Evolutionary conservation across 768 basidiomycete genomes (phyloP), one percentile per base, ranked within the genome.

Genomic region (Leccinellum luteum): DNA sequence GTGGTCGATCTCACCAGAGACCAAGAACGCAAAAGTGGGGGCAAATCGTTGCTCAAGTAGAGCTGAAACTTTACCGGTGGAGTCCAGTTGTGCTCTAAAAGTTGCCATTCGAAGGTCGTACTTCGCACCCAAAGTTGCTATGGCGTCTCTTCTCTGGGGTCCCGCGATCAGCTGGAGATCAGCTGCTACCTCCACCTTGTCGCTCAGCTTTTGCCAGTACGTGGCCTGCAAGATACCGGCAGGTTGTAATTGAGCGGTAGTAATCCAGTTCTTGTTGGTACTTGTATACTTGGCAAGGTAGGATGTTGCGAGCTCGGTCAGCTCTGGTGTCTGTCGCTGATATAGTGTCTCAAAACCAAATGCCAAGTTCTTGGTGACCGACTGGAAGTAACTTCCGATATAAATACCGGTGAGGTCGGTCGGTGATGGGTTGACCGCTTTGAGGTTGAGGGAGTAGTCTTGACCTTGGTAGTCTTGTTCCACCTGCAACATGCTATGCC

Each of bases 1-100:
- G 82, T 99, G 97, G 73, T 99, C 97, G 64, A 99, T 94, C 80
- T 99, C 97, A 10, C 97, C 97, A 17, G 92, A 84, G 48, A 99
- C 86, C 65, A 95, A 73, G 81, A 99, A 97, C 14, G 93, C 86
- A 69, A 99, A 98, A 9, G 92, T 85, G 4, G 97, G 97, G 13
- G 92, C 92, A 72, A 98, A 94, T 54, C 94, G 85, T 75, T 98
- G 96, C 74, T 99, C 97, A 21, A 98, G 84, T 66, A 95, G 74
- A 60, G 95, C 94, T 48, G 92, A 90, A 28, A 98, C 91, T 75
- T 98, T 99, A 47, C 96, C 95, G 27, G 89, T 89, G 52, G 91
- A 94, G 69, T 98, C 97, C 23, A 98, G 62, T 73, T 98, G 96
- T 49, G 94, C 95, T 64, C 94, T 82, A 81, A 98, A 98, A 3